phyloP scores from a whole-genome alignment of 164 flowering plant species.

The Nelumbo lutea region DNA sequence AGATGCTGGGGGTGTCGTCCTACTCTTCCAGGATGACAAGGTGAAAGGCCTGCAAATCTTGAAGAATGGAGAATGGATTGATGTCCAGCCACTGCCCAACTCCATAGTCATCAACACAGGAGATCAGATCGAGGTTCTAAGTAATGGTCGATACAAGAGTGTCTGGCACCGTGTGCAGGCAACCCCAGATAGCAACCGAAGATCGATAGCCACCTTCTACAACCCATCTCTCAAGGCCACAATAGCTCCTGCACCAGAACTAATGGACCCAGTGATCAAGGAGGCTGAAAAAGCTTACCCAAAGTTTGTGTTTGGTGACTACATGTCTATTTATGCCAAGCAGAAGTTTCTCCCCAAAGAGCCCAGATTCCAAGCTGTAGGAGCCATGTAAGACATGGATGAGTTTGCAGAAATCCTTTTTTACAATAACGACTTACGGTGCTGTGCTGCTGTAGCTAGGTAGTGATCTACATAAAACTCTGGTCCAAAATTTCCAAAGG shows the following conservation, averaged over 20 bases:
- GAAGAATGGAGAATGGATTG: constrained; percentile 76
- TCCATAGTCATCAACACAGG: constrained; percentile 87
- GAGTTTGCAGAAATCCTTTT: background rate
- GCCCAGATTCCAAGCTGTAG: constrained; percentile 79
- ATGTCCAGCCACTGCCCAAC: constrained; percentile 75
- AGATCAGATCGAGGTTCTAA: constrained; percentile 84
- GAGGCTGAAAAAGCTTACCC: constrained; percentile 38
- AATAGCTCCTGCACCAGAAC: constrained; percentile 67
- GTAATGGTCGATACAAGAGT: constrained; percentile 89
- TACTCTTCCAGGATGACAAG: constrained; percentile 81
- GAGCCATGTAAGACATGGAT: constrained; percentile 27
- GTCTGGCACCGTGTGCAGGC: constrained; percentile 78
- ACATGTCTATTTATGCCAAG: constrained; percentile 65
- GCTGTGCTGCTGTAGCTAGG: no score
- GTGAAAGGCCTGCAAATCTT: constrained; percentile 75
- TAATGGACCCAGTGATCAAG: constrained; percentile 27
- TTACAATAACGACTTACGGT: background rate
- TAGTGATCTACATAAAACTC: no score
- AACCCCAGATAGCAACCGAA: constrained; percentile 46
- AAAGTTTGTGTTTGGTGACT: constrained; percentile 75
- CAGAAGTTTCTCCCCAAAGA: constrained; percentile 89
- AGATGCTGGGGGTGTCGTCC: constrained; percentile 60
- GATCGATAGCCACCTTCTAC: constrained; percentile 86
- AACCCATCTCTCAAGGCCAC: constrained; percentile 75
- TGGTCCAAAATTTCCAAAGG: no score